Evolutionary conservation across 768 basidiomycete species (phyloP).

Genomic region (Lentinula lateritia): DNA sequence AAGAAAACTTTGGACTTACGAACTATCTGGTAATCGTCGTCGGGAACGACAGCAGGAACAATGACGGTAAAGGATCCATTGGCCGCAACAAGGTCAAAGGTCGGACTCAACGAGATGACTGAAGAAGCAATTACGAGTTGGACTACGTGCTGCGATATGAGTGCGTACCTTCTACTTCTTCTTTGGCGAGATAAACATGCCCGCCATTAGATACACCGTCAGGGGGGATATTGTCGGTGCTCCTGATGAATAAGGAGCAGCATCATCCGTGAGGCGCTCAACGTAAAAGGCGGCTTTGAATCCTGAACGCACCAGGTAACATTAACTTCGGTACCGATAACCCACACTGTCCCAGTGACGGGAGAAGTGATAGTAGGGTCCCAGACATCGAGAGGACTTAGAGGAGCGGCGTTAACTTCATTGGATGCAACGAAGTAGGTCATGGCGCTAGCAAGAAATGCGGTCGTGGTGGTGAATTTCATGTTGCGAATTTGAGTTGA

Average conservation of each 20-base stretch:
- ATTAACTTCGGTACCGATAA: background rate
- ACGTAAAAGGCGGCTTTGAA: no score
- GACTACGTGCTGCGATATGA: background rate
- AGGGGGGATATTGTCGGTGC: background rate
- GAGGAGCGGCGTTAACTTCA: background rate
- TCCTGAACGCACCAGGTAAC: background rate
- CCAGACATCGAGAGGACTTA: background rate
- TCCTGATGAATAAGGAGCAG: background rate
- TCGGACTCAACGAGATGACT: background rate
- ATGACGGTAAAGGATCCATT: background rate
- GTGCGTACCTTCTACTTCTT: background rate
- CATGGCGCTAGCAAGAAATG: background rate
- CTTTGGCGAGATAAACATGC: background rate
- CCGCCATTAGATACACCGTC: background rate
- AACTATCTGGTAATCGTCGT: background rate
- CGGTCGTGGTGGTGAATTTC: background rate
- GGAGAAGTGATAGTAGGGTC: background rate
- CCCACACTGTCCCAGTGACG: background rate
- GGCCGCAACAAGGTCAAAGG: background rate
- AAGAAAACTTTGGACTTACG: background rate
- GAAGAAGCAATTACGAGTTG: background rate
- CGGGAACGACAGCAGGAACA: background rate
- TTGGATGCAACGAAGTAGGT: background rate
- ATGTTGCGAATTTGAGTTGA: background rate
- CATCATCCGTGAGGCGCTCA: no score